These are phyloP conservation scores for Exophiala oligosperma DNA, from an alignment of 2,329 filamentous ascomycete species.

Conservation along the genomic window DNA sequence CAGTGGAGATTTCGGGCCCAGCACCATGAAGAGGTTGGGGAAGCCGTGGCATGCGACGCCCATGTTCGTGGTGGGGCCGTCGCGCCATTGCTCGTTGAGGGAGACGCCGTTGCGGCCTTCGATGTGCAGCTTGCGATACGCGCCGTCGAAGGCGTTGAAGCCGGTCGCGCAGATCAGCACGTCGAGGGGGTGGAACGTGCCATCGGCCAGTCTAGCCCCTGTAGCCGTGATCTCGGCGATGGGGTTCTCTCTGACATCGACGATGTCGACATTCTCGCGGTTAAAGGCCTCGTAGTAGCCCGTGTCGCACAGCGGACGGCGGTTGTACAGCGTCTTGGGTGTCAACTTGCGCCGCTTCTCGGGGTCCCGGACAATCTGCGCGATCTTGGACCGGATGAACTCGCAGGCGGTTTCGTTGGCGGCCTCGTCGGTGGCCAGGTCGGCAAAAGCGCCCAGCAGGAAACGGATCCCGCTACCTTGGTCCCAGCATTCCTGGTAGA, in stretches of 20 bases:
- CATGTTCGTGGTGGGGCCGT: constrained; percentile 39
- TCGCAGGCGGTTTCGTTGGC: constrained; percentile 55
- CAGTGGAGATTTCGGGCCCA: constrained; percentile 57
- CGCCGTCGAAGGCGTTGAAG: constrained; percentile 36
- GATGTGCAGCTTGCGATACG: constrained; percentile 43
- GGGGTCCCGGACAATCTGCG: constrained; percentile 52
- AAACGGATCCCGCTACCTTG: constrained; percentile 54
- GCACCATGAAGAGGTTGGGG: constrained; percentile 54
- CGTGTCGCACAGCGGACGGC: constrained; percentile 50
- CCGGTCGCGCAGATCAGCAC: constrained; percentile 32
- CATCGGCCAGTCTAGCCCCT: neutral
- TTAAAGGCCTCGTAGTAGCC: constrained; percentile 54
- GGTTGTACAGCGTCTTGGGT: constrained; percentile 57
- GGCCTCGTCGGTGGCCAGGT: constrained; percentile 45
- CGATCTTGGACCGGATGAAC: constrained; percentile 56
- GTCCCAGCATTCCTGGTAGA: constrained; percentile 51
- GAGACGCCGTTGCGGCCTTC: constrained; percentile 37
- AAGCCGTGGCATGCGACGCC: constrained; percentile 43
- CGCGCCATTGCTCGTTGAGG: constrained; percentile 38
- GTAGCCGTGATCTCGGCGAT: constrained; percentile 44
- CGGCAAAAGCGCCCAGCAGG: constrained; percentile 53
- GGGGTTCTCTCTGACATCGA: constrained; percentile 43
- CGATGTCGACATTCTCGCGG: constrained; percentile 45
- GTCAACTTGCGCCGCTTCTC: constrained; percentile 53
- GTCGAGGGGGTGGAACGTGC: neutral